These are phyloP conservation scores for Saccharomycopsis capsularis DNA, from an alignment of 805 yeast genomes.

Conservation along the genomic window DNA sequence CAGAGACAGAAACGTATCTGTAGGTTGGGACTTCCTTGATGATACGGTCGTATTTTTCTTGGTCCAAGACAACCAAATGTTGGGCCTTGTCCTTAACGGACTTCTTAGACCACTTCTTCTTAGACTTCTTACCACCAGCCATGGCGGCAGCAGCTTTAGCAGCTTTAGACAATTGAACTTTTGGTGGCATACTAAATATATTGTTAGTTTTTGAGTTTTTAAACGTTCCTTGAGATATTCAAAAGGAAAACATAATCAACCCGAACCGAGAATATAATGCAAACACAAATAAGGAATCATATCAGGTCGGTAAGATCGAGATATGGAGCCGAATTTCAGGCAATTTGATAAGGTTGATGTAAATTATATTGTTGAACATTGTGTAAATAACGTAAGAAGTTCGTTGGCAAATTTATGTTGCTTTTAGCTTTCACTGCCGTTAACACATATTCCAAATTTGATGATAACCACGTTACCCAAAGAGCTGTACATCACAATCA, in stretches of 20 bases:
- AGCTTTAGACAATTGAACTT: slow-evolving; percentile 98
- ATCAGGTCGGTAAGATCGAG: no score
- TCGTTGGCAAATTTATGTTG: no score
- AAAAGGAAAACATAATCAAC: no score
- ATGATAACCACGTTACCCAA: no score
- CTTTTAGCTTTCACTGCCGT: no score
- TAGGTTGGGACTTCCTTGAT: slow-evolving; percentile 98
- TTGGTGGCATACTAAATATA: slow-evolving; percentile 82
- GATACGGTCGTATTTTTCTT: slow-evolving; percentile 98
- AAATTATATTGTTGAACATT: background rate
- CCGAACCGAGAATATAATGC: no score
- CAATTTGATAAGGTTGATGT: background rate
- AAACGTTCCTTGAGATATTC: background rate
- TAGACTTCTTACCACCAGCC: slow-evolving; percentile 99
- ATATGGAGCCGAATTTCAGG: no score
- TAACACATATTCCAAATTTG: no score
- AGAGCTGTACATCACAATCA: no score
- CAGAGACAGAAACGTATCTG: slow-evolving; percentile 97
- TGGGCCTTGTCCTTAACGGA: slow-evolving; percentile 99
- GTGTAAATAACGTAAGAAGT: no score
- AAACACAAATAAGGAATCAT: no score
- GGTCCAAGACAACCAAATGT: slow-evolving; percentile 95
- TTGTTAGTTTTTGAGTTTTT: slow-evolving; percentile 12
- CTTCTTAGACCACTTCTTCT: slow-evolving; percentile 99
- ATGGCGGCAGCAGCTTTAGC: slow-evolving; percentile 99